Percentiles rank a stretch among this genome's conserved stretches.
These are phyloP conservation scores for Calonectria pteridis DNA, from an alignment of 2,329 filamentous ascomycete species.

Conservation along the genomic window DNA sequence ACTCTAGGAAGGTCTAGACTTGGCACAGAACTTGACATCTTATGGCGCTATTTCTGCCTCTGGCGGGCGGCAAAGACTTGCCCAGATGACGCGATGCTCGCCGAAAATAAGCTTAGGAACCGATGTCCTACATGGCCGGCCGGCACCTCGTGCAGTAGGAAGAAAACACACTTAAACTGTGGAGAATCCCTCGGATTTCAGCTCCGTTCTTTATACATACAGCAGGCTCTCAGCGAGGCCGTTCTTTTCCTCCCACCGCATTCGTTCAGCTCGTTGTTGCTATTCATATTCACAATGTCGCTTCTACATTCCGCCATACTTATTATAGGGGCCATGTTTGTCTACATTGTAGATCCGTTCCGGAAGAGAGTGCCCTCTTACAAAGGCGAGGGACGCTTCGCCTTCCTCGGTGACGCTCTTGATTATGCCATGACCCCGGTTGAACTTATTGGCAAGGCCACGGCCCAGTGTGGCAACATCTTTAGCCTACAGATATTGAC, in stretches of 20 bases:
- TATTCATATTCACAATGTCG: background rate
- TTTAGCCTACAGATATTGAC: conserved; percentile 23
- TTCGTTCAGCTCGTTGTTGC: background rate
- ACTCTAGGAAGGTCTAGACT: background rate
- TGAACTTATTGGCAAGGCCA: conserved; percentile 21
- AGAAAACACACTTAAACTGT: background rate
- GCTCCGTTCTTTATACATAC: background rate
- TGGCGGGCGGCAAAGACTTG: background rate
- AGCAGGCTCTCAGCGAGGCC: background rate
- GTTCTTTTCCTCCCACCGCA: background rate
- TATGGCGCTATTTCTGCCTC: background rate
- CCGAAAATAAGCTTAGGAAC: conserved; percentile 7
- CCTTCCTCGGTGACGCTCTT: conserved; percentile 20
- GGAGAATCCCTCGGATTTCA: background rate
- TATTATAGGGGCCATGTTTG: background rate
- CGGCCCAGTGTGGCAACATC: conserved; percentile 18
- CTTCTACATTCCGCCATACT: conserved; percentile 8
- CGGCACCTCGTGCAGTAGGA: background rate
- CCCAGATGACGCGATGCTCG: background rate
- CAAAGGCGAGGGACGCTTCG: conserved; percentile 18
- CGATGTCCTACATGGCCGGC: background rate
- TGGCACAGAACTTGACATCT: background rate
- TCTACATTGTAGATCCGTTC: conserved; percentile 1
- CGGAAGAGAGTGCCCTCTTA: conserved; percentile 3
- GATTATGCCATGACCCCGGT: conserved; percentile 20